A percentile compares a stretch with the other conserved stretches of the same genome.
Evolutionary conservation across 805 yeast species (phyloP).

Genomic region (Kodamaea kaohsiungensis): DNA sequence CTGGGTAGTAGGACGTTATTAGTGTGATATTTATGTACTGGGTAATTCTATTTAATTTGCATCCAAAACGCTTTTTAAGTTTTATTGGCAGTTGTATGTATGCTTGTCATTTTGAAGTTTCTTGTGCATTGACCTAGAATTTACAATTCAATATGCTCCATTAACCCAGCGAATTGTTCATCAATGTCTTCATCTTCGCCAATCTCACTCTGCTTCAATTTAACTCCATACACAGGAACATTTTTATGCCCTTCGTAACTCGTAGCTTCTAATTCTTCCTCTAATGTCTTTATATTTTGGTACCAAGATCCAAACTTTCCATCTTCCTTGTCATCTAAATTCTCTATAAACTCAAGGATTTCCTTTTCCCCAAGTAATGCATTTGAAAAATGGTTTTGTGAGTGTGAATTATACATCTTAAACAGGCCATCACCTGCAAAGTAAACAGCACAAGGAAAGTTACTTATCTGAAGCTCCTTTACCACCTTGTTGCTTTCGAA

Average conservation of each 20-base stretch:
- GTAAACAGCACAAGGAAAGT: conserved; percentile 34
- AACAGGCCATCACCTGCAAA: conserved; percentile 24
- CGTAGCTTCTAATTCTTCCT: conserved; percentile 7
- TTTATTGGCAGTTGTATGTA: background rate
- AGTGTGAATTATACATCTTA: conserved; percentile 24
- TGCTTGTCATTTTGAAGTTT: no score
- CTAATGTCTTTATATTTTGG: conserved; percentile 7
- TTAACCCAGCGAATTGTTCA: conserved; percentile 19
- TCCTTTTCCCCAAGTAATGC: conserved; percentile 18
- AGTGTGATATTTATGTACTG: no score
- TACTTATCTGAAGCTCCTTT: conserved; percentile 27
- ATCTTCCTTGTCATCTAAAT: background rate
- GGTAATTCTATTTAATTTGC: background rate
- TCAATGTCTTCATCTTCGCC: conserved; percentile 16
- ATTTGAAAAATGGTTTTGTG: conserved; percentile 19
- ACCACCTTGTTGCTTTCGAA: conserved; percentile 20
- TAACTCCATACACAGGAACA: conserved; percentile 16
- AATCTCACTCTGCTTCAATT: conserved; percentile 11
- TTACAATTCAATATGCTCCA: conserved; percentile 17
- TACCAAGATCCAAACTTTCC: background rate
- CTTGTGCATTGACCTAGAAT: no score
- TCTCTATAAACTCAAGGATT: conserved; percentile 14
- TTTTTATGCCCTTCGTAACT: conserved; percentile 16
- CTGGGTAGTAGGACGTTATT: background rate
- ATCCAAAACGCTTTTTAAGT: background rate